Evolutionary conservation across 2,329 filamentous ascomycete species (phyloP).

Genomic region (Cladophialophora carrionii): DNA sequence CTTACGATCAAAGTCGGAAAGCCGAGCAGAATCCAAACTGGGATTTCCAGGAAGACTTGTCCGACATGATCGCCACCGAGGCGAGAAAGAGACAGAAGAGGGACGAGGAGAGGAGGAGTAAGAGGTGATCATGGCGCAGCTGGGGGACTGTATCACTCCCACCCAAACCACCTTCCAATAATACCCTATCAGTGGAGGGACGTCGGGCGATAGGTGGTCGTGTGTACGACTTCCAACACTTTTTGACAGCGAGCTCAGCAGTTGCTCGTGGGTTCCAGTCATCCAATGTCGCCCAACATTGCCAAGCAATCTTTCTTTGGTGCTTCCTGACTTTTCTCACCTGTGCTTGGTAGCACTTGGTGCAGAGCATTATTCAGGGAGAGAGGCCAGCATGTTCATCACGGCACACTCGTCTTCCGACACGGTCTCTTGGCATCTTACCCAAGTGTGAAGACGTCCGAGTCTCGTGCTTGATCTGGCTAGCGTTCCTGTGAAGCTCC

Average conservation of each 20-base stretch:
- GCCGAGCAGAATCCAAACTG: slow-evolving; percentile 70
- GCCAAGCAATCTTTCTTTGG: not conserved
- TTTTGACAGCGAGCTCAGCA: not conserved
- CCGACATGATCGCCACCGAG: slow-evolving; percentile 94
- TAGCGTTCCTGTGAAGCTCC: no score
- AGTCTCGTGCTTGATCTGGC: no score
- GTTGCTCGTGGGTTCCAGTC: not conserved
- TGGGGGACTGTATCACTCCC: not conserved
- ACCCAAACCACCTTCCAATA: not conserved
- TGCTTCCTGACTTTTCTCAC: not conserved
- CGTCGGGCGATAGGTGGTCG: not conserved
- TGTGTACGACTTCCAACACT: not conserved
- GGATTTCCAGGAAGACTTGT: slow-evolving; percentile 85
- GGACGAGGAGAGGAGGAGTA: slow-evolving; percentile 75
- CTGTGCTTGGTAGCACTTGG: not conserved
- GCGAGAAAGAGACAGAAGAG: slow-evolving; percentile 86
- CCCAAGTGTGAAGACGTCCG: no score
- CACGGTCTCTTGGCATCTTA: not conserved
- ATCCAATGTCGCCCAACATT: not conserved
- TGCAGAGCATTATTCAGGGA: not conserved
- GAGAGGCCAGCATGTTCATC: not conserved
- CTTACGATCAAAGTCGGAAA: slow-evolving; percentile 74
- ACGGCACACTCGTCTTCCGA: not conserved
- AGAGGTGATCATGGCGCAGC: slow-evolving; percentile 46
- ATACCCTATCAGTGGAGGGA: not conserved